Conservation (phyloP, 2,329 filamentous ascomycete species). For the Nectriaceae sp. region DNA sequence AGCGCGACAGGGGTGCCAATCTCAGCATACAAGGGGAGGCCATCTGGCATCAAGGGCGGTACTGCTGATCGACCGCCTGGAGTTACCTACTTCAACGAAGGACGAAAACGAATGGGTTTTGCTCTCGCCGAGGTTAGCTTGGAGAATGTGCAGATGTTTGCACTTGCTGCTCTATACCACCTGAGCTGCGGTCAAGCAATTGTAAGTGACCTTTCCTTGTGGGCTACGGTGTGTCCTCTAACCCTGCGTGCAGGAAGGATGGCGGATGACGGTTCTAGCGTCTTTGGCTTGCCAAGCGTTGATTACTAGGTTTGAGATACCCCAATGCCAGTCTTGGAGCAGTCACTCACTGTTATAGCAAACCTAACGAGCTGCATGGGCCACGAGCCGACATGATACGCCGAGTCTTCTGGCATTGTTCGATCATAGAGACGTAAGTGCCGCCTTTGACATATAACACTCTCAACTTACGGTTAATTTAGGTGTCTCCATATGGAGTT, state of each 20-base stretch:
- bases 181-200: constrained; percentile 53
- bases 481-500: constrained; percentile 60
- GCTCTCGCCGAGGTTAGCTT: constrained; percentile 55
- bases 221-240: background rate
- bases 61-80: constrained; percentile 54
- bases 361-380: constrained; percentile 25
- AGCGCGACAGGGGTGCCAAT: constrained; percentile 51
- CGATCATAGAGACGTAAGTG: constrained; percentile 28
- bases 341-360: constrained; percentile 13
- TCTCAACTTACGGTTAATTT: constrained; percentile 14
- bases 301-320: constrained; percentile 49
- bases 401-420: constrained; percentile 30
- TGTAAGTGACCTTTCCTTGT: constrained; percentile 37
- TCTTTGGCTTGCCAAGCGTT: constrained; percentile 59
- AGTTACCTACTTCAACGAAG: constrained; percentile 62
- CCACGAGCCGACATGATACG: constrained; percentile 26
- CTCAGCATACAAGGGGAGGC: constrained; percentile 42
- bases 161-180: constrained; percentile 58
- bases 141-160: constrained; percentile 60
- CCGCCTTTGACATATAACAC: background rate
- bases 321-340: background rate
- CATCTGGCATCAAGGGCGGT: constrained; percentile 56
- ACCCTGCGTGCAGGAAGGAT: constrained; percentile 53
- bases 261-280: constrained; percentile 57
- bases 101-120: constrained; percentile 60